Base-by-base conservation (phyloP, 768 basidiomycete species). In the Phaffia australis region DNA sequence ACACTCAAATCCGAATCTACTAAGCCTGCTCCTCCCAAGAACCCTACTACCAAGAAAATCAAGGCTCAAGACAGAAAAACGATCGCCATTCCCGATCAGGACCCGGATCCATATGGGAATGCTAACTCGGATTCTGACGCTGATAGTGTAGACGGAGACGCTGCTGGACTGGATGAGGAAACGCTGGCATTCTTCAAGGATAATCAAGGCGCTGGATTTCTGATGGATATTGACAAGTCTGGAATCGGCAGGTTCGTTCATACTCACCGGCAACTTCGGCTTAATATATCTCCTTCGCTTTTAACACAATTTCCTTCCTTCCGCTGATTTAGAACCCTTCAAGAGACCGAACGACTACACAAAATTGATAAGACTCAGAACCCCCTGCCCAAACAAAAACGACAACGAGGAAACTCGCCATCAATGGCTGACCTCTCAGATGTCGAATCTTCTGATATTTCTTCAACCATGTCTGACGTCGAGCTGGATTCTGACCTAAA, bases 351-450 rank as follows among this genome's bases (percentile, higher is more conserved):
- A 19, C 56, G 64, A 50, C 46, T 65, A 29, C 58, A 65, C 30
- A 59, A 50, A 7, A 42, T 65, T 32, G 35, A 51, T 27, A 65
- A 65, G 30, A 47, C 49, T 23, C 64, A 65, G 30, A 58, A 59
- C 56, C 64, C 56, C 51, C 64, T 65, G 1, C 64, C 64, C 14
- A 65, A 65, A 51, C 30, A 30, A 16, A 55, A 56, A 11, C 58
- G 56, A 48, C 64, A 55, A 18, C 64, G 58, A 35, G 58, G n/a
- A 18, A 46, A 56, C 1, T 64, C 56, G 2, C 64, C 64, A 14
- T 65, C 64, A 3, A 35, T 65, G 29, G 64, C 64, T 58, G 64
- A 65, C 35, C 32, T 46, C 46, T 50, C 64, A 59, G 64, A 65
- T 30, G 64, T 58, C 35, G 64, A 64, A 16, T 27, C 50, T 23